Evolutionary conservation across 2,329 filamentous ascomycete genomes (phyloP), one percentile per base, ranked within the genome.

Genomic region (Remersonia thermophila): DNA sequence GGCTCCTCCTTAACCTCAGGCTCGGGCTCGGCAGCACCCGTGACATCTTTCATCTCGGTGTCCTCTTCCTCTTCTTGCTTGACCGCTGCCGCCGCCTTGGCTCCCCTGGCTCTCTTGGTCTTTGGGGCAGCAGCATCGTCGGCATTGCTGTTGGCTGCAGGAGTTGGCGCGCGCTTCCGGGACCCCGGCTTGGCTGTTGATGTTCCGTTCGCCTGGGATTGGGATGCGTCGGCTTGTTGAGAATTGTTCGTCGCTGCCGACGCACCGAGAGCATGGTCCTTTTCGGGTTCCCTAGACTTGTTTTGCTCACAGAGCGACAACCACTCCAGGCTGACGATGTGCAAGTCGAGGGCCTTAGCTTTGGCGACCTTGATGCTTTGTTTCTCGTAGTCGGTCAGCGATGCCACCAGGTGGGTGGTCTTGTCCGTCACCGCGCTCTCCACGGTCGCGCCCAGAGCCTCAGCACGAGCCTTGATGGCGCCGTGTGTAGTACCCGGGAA

Each of bases 241-340:
- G 27, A 32, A 10, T 38, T 32, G 3, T 34, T 17, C 1, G 42
- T 15, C 10, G 36, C 10, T 4, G 43, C 31, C 5, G 40, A 15
- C 5, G 27, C n/a, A 5, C 35, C 32, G 3, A 44, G 29, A 3
- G 35, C 12, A 31, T 44, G 47, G 10, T 44, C 16, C 4, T 50
- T 43, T 46, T 62, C 63, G 3, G 48, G 34, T 35, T 65, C 48
- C 23, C 57, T 62, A 9, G 57, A 51, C 31, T 59, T 60, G 12
- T 57, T 53, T 11, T 57, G 43, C 27, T 69, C 57, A 15, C 66
- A 75, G n/a, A 76, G 66, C 2, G 69, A 44, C n/a, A 77, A 57
- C 80, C 80, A 85, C 11, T 69, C 57, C 0, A 77, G 53, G 8
- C 56, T 62, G 17, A 84, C 66, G 31, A 83, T 63, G 3, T 64